Base-by-base conservation (phyloP, 306 rosid species). In the Calophaca sinica region DNA sequence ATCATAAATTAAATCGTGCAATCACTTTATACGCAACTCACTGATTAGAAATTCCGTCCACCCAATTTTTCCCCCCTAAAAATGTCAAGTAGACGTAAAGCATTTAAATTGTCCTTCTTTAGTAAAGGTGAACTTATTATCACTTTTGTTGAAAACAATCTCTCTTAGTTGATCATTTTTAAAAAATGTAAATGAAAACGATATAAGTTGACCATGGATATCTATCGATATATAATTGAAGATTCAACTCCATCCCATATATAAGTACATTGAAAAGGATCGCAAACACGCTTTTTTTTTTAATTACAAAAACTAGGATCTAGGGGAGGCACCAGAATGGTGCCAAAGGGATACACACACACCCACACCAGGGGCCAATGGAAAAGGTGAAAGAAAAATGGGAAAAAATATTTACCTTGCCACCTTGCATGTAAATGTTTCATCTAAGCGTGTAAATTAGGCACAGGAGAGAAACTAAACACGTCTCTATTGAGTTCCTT, bases 61-160 rank as follows among this genome's bases (percentile, higher is more conserved):
- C 70, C 62, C 62, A 68, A 68, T 20, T 20, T 20, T 20, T 20
- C 26, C 26, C 0, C 26, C 26, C 26, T 20, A 1, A 20, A 20
- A 20, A 20, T 20, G 26, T 55, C 51, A 29, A 82, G 67, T 41
- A 82, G 82, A 77, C 85, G 82, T 82, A 77, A 71, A 65, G 82
- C 82, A 71, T 64, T 50, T 9, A 77, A 77, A 74, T 70, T 77
- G 75, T 58, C 62, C 11, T 50, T 63, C 79, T 72, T 76, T 76
- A 46, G 75, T 31, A 76, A 81, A 82, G 75, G 36, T 10, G 71
- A 57, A 39, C 74, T 70, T 57, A 15, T 53, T n/a, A 70, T 76
- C 74, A 58, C 75, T 76, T 76, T 76, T 58, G 36, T 36, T 50
- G 79, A 64, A 62, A 82, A 68, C 72, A 71, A 66, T 62, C 48